Evolutionary conservation across 352 stramenopile species (phyloP), one percentile per base, ranked within the genome.

Genomic region (Pythium coloratum): DNA sequence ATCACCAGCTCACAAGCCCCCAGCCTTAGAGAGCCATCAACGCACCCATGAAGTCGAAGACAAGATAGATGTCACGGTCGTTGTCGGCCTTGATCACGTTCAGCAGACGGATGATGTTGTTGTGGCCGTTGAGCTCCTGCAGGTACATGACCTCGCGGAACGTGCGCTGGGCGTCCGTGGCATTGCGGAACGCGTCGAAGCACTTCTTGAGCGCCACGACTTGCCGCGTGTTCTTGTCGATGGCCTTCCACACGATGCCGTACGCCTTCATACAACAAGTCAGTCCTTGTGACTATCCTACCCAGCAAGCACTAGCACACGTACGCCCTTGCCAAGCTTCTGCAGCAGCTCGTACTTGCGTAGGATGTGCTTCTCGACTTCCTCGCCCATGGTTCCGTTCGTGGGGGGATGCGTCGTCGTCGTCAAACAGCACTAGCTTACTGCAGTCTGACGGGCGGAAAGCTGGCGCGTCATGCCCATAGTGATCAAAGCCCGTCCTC

Each of bases 141-240:
- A 99, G 73, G 56, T 98, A 98, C 92, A 98, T 98, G 62, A 98
- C 89, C 71, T 99, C 96, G 6, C 95, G 81, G 77, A 98, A 99
- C 10, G 95, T 98, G 62, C 96, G 81, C 72, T 98, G 94, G 8
- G 94, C 92, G 76, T 99, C 95, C 12, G 92, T 98, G 18, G 94
- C 82, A 71, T 98, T 98, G 28, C 95, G 86, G 75, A 99, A 99
- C 10, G 95, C 95, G 59, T 98, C 95, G 63, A 98, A 99, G 67
- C 95, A 98, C 72, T 99, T 99, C 71, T 99, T 99, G 30, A 99
- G 79, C 12, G 95, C 96, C 16, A 99, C 89, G 14, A 96, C 84
- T 60, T 95, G 77, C 9, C 90, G 79, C 49, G 82, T 90, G 69
- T 90, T 87, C 72, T 98, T 98, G 70, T 98, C 92, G 57, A 97